Evolutionary conservation across 805 yeast species (phyloP), one percentile per base, ranked within the genome.

Genomic region (Metschnikowia orientalis): DNA sequence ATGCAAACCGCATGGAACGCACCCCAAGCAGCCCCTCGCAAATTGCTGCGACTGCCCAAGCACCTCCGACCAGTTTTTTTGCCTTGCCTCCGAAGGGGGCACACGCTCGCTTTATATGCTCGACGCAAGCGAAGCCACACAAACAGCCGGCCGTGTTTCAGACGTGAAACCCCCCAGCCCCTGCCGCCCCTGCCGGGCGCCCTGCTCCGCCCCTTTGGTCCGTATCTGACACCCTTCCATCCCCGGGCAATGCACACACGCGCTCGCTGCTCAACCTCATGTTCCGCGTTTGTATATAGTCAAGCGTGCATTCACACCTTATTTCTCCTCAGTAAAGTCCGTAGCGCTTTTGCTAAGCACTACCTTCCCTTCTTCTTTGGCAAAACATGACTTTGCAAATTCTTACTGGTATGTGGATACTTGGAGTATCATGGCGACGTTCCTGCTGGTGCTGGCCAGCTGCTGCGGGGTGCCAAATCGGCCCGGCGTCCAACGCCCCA

Each of bases 391-490:
- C 28, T 19, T 27, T 32, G 35, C 32, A 16, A 14, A 23, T 33
- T 22, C 33, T 35, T 23, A 39, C 35, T 13, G 22, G 26, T 25
- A 18, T 16, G 23, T 20, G 18, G n/a, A n/a, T n/a, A n/a, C n/a
- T n/a, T n/a, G n/a, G n/a, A n/a, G n/a, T n/a, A n/a, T n/a, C n/a
- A n/a, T n/a, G n/a, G n/a, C n/a, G n/a, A n/a, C n/a, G n/a, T n/a
- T n/a, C n/a, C n/a, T n/a, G n/a, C n/a, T n/a, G n/a, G n/a, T n/a
- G n/a, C n/a, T n/a, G n/a, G n/a, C n/a, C n/a, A n/a, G n/a, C n/a
- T n/a, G n/a, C n/a, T n/a, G n/a, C n/a, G n/a, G n/a, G n/a, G n/a
- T n/a, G n/a, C n/a, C n/a, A n/a, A n/a, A n/a, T n/a, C n/a, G n/a
- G n/a, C n/a, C n/a, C n/a, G n/a, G n/a, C n/a, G n/a, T n/a, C n/a